Base-by-base conservation (phyloP, 306 rosid genomes). In the Macrotyloma uniflorum region DNA sequence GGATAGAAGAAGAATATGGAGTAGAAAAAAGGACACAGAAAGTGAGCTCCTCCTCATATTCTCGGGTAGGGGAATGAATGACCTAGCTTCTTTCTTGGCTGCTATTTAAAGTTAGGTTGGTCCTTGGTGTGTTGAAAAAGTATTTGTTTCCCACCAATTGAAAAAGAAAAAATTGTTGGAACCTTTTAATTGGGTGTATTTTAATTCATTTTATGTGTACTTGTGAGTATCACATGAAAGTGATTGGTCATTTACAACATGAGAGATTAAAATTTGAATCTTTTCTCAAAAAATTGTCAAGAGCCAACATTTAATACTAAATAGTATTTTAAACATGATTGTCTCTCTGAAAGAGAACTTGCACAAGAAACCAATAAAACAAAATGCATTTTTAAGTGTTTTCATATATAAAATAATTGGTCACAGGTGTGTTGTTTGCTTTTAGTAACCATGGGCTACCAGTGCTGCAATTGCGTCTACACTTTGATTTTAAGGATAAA, bases 91-190 rank as follows among this genome's bases (percentile, higher is more conserved):
- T 59, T 23, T 68, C 83, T 63, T 82, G 45, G 63, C 74, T 57
- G 75, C 72, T 76, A 58, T 79, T 83, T 86, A 83, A 49, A 67
- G 83, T 65, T 81, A 78, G 78, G 72, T 81, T 78, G 87, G 80
- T 61, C 67, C 82, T 77, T 24, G 62, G 8, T 19, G 36, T 28
- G 80, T 78, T 78, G 26, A 78, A 74, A 74, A 30, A 14, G 65
- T 79, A 14, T 73, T 78, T 63, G 46, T 47, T 63, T 69, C 70
- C 79, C 36, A 22, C 23, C 14, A 30, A 36, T 6, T 36, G 33
- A 50, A 53, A 72, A 72, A 51, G n/a, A 45, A 35, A 66, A 28
- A 58, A 24, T 30, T 50, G 67, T 38, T n/a, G 63, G 58, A 49
- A 14, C 70, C 16, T 12, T 57, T 57, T 22, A 22, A 23, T 10